These are phyloP conservation scores for Lithospermum erythrorhizon DNA, from an alignment of 257 asterid genomes.

Conservation along the genomic window DNA sequence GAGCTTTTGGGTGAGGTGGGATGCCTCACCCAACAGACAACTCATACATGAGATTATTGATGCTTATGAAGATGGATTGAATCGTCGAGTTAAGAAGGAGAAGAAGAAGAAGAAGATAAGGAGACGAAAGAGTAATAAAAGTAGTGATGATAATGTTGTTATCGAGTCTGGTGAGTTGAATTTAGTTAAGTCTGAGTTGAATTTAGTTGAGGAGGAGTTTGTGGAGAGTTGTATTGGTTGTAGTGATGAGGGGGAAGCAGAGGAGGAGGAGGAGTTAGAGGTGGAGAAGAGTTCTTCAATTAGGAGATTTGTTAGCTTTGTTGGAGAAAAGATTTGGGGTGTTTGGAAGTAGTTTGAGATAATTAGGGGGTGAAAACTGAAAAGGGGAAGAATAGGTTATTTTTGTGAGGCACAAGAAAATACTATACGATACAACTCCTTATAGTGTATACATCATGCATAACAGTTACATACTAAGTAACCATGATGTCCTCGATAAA, in stretches of 20 bases:
- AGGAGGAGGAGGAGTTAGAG: constrained; percentile 9
- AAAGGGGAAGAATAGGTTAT: neutral
- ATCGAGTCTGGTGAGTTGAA: neutral
- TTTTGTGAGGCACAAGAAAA: too few species aligned
- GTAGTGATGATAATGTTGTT: neutral
- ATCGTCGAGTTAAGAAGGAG: constrained; percentile 15
- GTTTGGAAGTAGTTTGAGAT: constrained; percentile 11
- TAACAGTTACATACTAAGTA: too few species aligned
- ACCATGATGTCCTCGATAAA: too few species aligned
- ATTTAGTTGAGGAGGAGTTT: neutral
- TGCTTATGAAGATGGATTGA: constrained; percentile 26
- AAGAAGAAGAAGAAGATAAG: constrained; percentile 22
- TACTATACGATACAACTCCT: too few species aligned
- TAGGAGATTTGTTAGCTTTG: constrained; percentile 23
- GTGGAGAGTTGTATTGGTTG: neutral
- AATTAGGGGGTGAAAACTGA: neutral
- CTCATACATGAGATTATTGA: constrained; percentile 34
- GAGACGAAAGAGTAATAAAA: neutral
- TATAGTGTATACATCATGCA: too few species aligned
- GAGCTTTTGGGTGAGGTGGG: constrained; percentile 39
- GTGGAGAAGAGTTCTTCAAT: constrained; percentile 17
- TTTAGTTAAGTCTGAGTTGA: constrained; percentile 4
- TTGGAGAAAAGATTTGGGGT: constrained; percentile 32
- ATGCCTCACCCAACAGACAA: constrained; percentile 35
- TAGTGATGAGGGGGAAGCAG: neutral